Evolutionary conservation across 768 basidiomycete genomes (phyloP), one percentile per base, ranked within the genome.

Genomic region (Pleurotus pulmonarius): DNA sequence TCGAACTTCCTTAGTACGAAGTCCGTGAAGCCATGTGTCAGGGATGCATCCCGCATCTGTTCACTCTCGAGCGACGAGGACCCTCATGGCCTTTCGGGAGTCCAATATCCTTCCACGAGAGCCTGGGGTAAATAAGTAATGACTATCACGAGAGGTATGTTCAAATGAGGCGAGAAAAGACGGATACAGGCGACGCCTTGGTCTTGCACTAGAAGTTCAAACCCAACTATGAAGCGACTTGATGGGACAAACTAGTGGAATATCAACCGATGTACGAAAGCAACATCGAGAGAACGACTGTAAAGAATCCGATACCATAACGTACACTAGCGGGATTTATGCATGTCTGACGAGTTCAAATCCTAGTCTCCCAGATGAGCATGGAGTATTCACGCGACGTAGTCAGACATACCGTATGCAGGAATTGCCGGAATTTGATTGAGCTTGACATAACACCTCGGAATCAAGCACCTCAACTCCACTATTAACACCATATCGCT

Each of bases 111-210:
- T 80, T 77, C 96, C 96, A 98, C 56, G 82, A 81, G 58, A 98
- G 73, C 2, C 86, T 81, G 0, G 96, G 93, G 66, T 99, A 95
- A 60, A 98, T 98, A 72, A 99, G 0, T 9, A 34, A 99, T 1
- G 91, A 90, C 84, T 94, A 56, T 29, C 29, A 18, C 41, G 4
- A 20, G 34, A 40, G 20, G 18, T 29, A 29, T 29, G 29, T 29
- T 11, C 29, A 29, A 29, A 29, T 9, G 29, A 29, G 29, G 29
- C 29, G 9, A 34, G 29, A 34, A 34, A 3, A 34, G 29, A 34
- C 29, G 9, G 46, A 22, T 13, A 52, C 43, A 18, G 12, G 97
- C 94, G 12, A 93, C 95, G 34, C 96, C 96, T 67, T 97, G 91
- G 54, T 88, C 85, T 44, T 90, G 83, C 64, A 94, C 86, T 46